These are phyloP conservation scores for Rhododendron molle DNA, from an alignment of 148 eudicot species.

Conservation along the genomic window DNA sequence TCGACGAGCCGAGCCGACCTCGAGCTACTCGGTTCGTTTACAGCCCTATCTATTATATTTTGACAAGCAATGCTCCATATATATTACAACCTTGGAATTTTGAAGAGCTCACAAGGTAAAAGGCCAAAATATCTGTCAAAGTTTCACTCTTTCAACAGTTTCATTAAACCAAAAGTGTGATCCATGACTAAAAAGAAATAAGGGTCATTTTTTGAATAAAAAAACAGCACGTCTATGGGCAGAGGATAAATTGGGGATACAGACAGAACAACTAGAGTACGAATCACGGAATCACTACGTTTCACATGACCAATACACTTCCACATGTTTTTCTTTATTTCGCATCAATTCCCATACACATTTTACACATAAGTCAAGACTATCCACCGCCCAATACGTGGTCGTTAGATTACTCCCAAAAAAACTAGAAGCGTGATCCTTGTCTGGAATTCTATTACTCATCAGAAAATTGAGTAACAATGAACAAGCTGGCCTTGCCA, in stretches of 20 bases:
- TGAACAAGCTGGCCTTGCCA: not conserved
- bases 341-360: not conserved
- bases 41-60: not conserved
- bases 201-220: not conserved
- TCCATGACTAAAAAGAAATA: not conserved
- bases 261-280: not conserved
- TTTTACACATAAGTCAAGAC: not conserved
- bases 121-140: not conserved
- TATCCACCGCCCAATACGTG: not conserved
- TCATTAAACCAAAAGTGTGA: not conserved
- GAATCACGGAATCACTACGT: not conserved
- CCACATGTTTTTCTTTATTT: not conserved
- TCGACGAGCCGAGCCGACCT: too few relatives aligned
- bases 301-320: not conserved
- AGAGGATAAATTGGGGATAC: not conserved
- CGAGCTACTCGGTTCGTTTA: too few relatives aligned
- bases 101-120: not conserved
- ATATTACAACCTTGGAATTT: not conserved
- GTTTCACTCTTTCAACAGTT: not conserved
- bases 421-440: conserved; percentile 3
- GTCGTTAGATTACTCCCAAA: not conserved
- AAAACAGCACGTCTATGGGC: not conserved
- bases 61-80: not conserved
- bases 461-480: not conserved
- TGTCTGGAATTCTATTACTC: not conserved